Evolutionary conservation across 768 basidiomycete species (phyloP), one percentile per base, ranked within the genome.

Genomic region (Chiua virens): DNA sequence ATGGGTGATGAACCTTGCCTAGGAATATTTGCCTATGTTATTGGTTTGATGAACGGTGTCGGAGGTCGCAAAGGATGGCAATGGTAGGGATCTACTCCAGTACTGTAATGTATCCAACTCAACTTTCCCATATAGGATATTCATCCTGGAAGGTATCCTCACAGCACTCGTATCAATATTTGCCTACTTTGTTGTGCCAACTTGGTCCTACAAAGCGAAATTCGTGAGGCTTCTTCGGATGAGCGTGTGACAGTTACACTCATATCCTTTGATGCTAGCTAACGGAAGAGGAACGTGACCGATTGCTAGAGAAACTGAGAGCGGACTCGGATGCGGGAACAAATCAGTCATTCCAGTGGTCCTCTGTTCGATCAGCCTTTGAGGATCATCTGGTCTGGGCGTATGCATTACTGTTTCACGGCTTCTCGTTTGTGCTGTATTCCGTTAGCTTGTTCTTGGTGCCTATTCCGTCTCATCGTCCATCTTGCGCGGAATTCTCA

Each of bases 31-130:
- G 83, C 83, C 8, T 84, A 76, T 56, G 73, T 61, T 1, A 79
- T 86, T 42, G 80, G 79, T 13, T 75, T 80, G 55, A 85, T 84
- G 80, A 72, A 82, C 22, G 81, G 81, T 15, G 64, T 82, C 4
- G 81, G 79, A n/a, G 84, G 81, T 17, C 74, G 75, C 42, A 73
- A 64, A 37, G 81, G 82, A 20, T 86, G 85, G 83, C 71, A 77
- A 67, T 85, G 83, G 82, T 77, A 54, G 18, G 60, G 40, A 15
- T 0, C 32, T 39, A 1, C 20, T 34, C 15, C 20, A 21, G 20
- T 22, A 5, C 3, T 18, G 10, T 13, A n/a, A 13, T 20, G 32
- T 30, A 14, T 9, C 5, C 14, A 9, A 3, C 49, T 25, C 18
- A 21, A 21, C 39, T 22, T 22, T 30, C 25, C 42, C 17, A 40